Base-by-base conservation (phyloP, 164 flowering plant genomes). In the Akebia trifoliata region DNA sequence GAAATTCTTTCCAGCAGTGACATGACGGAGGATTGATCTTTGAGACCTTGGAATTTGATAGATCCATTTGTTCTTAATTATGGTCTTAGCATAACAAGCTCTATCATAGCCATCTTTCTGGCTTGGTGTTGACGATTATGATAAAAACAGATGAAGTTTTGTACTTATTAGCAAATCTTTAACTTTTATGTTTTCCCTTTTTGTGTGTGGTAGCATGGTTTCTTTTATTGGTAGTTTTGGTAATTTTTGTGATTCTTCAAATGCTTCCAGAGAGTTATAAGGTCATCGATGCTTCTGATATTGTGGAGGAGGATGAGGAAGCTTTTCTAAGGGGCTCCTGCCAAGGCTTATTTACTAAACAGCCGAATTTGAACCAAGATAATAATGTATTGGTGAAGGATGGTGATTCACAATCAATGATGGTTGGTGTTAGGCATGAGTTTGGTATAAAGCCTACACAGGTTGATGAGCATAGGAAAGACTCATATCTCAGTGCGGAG, bases 221-320 rank as follows among this genome's bases (percentile, higher is more conserved):
- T 10, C 43, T 15, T 39, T 30, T n/a, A 0, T 40, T 46, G 32
- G n/a, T n/a, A n/a, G n/a, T n/a, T n/a, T n/a, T n/a, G n/a, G 21
- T 34, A 38, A 51, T 17, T 29, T 36, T 14, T 63, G 38, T 46
- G 34, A 53, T 26, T 21, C 34, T 32, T 59, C 25, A 48, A 1
- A 34, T 60, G 28, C 39, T 64, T 67, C 21, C 88, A 93, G 99
- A 87, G 46, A 78, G 74, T 56, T 69, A 71, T 59, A 83, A 62
- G 39, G 56, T 70, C 51, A 21, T 79, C 65, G 78, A 78, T 79
- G 54, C 70, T 60, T 70, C 69, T 59, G 66, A 74, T 63, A 57
- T 61, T 52, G 78, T 80, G 59, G 99, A 93, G 69, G 99, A 90
- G 63, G 97, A 90, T 75, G 99, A 93, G 62, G 96, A 83, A 69